Conservation (phyloP, 176 grass and related monocot genomes). For the Phoenix dactylifera region DNA sequence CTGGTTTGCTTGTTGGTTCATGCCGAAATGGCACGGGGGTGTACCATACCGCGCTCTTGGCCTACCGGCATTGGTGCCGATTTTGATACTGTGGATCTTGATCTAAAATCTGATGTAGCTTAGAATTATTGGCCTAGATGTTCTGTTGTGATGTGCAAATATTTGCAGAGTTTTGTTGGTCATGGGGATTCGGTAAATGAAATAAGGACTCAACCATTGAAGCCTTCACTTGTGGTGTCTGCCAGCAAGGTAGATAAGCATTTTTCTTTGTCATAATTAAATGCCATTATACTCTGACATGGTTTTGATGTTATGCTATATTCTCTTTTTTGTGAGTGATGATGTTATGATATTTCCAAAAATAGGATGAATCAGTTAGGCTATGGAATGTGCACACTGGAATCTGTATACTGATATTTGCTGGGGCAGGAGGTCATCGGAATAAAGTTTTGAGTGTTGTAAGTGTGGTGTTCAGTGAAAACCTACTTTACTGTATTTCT, state of each 20-base stretch:
- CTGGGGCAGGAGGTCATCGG: constrained; percentile 80
- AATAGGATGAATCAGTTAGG: constrained; percentile 92
- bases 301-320: background rate
- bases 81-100: too few species aligned
- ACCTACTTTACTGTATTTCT: too few species aligned
- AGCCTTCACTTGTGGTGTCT: constrained; percentile 85
- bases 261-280: too few species aligned
- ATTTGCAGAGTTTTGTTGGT: constrained; percentile 65
- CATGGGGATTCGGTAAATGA: constrained; percentile 80
- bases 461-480: constrained; percentile 21
- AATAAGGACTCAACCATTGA: constrained; percentile 69
- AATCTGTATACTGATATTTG: constrained; percentile 89
- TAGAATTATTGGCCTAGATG: background rate
- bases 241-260: constrained; percentile 74
- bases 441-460: constrained; percentile 98
- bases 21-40: too few species aligned
- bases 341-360: too few species aligned
- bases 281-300: too few species aligned
- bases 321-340: constrained; percentile 4
- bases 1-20: too few species aligned
- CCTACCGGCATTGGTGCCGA: too few species aligned
- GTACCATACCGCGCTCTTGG: too few species aligned
- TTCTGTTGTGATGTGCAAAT: constrained; percentile 15
- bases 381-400: constrained; percentile 96
- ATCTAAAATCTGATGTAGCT: too few species aligned